Percentiles rank a stretch among this genome's conserved stretches.
These are phyloP conservation scores for Elsinoe arachidis DNA, from an alignment of 2,329 filamentous ascomycete genomes.

Conservation along the genomic window DNA sequence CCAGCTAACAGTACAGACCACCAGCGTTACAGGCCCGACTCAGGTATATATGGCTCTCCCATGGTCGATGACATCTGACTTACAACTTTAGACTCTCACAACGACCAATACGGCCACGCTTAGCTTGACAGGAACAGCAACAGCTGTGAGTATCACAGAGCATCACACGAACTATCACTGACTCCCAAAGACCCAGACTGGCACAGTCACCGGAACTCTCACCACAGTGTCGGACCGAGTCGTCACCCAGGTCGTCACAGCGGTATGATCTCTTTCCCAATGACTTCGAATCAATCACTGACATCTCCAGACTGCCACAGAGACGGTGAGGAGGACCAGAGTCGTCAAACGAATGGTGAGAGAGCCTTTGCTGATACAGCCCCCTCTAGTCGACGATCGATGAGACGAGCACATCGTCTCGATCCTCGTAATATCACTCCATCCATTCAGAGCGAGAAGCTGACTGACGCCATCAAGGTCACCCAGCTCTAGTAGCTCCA, in stretches of 20 bases:
- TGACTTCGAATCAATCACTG: not conserved
- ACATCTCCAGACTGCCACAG: not conserved
- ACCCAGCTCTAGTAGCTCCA: not conserved
- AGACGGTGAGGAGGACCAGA: not conserved
- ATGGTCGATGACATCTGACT: too few relatives aligned
- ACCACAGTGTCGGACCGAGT: not conserved
- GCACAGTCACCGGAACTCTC: not conserved
- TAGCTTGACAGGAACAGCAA: not conserved
- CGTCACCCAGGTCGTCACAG: not conserved
- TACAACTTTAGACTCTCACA: not conserved
- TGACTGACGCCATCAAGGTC: not conserved
- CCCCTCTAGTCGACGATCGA: not conserved
- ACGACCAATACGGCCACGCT: not conserved
- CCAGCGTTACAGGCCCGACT: not conserved
- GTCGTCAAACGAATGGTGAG: slow-evolving; percentile 1
- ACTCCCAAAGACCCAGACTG: slow-evolving; percentile 1
- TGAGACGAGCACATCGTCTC: not conserved
- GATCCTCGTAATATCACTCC: slow-evolving; percentile 4
- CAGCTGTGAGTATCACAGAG: not conserved
- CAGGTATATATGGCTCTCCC: too few relatives aligned
- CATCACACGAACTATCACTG: too few relatives aligned
- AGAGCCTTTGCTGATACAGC: slow-evolving; percentile 8
- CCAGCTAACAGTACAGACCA: not conserved
- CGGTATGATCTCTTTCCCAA: too few relatives aligned
- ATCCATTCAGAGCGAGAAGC: not conserved